Evolutionary conservation across 768 basidiomycete species (phyloP), one percentile per base, ranked within the genome.

Genomic region (Cystobasidium tubakii): DNA sequence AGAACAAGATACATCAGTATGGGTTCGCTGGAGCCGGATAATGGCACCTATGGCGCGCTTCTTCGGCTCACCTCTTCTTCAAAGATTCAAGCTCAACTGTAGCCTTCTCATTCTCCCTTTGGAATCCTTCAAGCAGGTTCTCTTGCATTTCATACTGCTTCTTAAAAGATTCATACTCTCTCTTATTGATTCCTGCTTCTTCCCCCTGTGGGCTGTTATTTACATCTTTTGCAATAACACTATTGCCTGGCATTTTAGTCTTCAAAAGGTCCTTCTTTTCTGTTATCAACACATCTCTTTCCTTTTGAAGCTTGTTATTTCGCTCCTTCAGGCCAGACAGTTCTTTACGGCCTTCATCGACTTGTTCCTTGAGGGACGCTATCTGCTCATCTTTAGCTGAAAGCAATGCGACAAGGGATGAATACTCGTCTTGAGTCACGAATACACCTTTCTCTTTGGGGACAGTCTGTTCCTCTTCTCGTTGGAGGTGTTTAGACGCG

Each of bases 101-200:
- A 60, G 69, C 69, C 36, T 71, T 71, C 55, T 71, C 69, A 53
- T 71, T 71, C 69, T 71, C 69, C 54, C 69, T 31, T 44, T 71
- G 69, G 36, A 71, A 71, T 10, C 69, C 69, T 39, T 42, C 50
- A 12, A 71, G 42, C 27, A 71, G 69, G 27, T 71, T 71, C 54
- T 71, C 69, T 34, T 71, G 69, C 69, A 71, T 71, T 31, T 71
- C 69, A 44, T 71, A 71, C 36, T 71, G 69, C 31, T 71, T 71
- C 69, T 60, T 55, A 17, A 71, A 39, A 3, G 29, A 27, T 36
- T 67, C 66, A 43, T 36, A 65, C 50, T 46, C 44, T 31, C 44
- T 29, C 33, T 54, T 67, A 50, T 6, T 53, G 31, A 43, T 50
- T 4, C 57, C 27, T 29, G 13, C 57, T 27, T 34, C 57, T 34